These are phyloP conservation scores for Gracilaria gracilis DNA, from an alignment of 23 red algal genomes.

Conservation along the genomic window DNA sequence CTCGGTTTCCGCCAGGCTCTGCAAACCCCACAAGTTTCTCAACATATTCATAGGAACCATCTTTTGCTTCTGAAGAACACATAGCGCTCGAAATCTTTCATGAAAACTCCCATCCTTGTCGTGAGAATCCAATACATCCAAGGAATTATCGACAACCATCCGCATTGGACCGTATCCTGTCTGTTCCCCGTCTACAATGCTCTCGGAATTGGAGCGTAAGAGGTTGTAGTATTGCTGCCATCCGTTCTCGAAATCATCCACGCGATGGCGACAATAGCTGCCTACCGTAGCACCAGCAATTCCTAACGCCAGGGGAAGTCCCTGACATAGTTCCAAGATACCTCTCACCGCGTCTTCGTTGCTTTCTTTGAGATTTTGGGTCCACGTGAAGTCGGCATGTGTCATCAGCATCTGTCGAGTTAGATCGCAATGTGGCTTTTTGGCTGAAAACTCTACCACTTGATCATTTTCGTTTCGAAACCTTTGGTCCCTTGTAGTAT, in stretches of 20 bases:
- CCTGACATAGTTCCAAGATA: constrained; percentile 4
- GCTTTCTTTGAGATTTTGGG: not conserved
- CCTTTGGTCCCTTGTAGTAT: not conserved
- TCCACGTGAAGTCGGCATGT: not conserved
- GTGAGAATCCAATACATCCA: not conserved
- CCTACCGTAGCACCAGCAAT: constrained; percentile 22
- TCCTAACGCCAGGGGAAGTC: constrained; percentile 23
- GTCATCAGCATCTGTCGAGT: constrained; percentile 5
- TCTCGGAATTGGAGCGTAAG: no score
- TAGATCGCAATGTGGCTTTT: not conserved
- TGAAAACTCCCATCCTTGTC: not conserved
- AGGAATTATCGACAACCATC: not conserved
- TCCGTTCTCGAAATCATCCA: not conserved
- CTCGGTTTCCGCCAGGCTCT: not conserved
- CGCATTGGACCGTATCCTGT: not conserved
- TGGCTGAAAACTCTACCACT: not conserved
- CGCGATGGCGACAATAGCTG: not conserved
- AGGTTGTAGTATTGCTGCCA: not conserved
- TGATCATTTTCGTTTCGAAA: not conserved
- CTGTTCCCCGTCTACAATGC: no score
- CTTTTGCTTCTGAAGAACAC: constrained; percentile 21
- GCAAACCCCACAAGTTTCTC: constrained; percentile 6
- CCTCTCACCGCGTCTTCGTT: not conserved
- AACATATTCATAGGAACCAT: constrained; percentile 9
- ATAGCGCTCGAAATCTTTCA: not conserved